Conservation (phyloP, 495 filamentous ascomycete genomes). For the Mycothermus thermophilus region DNA sequence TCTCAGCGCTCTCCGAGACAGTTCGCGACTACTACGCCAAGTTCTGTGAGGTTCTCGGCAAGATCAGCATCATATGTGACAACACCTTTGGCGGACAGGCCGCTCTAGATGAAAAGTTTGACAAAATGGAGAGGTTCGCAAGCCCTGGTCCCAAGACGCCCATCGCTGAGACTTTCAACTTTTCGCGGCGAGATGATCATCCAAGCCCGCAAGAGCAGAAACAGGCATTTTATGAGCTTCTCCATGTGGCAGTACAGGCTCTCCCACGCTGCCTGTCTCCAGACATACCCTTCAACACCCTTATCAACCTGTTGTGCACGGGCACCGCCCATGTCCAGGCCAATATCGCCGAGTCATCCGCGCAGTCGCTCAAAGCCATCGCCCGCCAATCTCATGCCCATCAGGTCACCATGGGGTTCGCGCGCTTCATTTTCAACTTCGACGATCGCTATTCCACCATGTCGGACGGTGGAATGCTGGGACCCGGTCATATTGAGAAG, state of each 20-base stretch:
- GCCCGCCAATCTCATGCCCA: conserved; percentile 87
- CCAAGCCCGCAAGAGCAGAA: conserved; percentile 62
- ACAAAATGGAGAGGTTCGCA: conserved; percentile 87
- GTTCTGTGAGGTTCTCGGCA: conserved; percentile 90
- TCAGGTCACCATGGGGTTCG: conserved; percentile 92
- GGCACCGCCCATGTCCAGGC: conserved; percentile 90
- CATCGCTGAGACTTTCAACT: conserved; percentile 86
- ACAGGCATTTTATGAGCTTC: conserved; percentile 87
- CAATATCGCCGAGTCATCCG: conserved; percentile 84
- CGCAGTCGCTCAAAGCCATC: conserved; percentile 87
- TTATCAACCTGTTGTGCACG: conserved; percentile 91
- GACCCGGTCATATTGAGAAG: conserved; percentile 86
- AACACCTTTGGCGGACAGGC: conserved; percentile 95
- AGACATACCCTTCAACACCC: conserved; percentile 81
- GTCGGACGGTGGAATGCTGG: conserved; percentile 95
- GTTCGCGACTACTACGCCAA: conserved; percentile 70
- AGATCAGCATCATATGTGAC: conserved; percentile 90
- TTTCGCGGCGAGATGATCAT: conserved; percentile 68
- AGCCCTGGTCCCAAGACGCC: conserved; percentile 81
- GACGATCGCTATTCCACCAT: conserved; percentile 94
- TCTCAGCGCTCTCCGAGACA: conserved; percentile 55
- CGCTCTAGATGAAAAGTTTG: conserved; percentile 88
- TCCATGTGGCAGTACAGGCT: conserved; percentile 92
- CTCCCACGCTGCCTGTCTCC: conserved; percentile 82
- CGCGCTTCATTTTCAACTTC: conserved; percentile 93